phyloP scores from a whole-genome alignment of 2,329 filamentous ascomycete species.

The Beauveria sp. region DNA sequence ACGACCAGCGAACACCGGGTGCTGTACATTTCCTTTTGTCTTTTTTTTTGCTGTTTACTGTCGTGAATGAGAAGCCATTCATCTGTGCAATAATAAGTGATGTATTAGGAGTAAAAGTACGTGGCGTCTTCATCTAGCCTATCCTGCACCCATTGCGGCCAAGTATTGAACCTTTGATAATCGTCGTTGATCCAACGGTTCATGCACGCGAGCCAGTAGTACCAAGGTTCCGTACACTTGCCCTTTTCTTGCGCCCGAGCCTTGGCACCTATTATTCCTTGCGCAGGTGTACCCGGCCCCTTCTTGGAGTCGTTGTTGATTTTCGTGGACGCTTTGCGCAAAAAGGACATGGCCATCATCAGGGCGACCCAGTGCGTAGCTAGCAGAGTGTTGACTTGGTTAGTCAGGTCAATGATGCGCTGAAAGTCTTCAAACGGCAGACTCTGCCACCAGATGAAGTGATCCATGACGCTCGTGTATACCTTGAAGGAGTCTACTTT shows the following conservation, averaged over 20 bases:
- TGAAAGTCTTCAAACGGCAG: background rate
- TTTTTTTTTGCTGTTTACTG: background rate
- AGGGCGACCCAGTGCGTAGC: background rate
- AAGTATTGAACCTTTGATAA: background rate
- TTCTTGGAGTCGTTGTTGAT: slow-evolving; percentile 1
- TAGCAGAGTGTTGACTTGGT: background rate
- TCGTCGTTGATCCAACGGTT: background rate
- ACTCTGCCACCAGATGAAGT: background rate
- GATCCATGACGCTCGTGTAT: background rate
- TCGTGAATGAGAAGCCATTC: too few relatives aligned
- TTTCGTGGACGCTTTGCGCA: background rate
- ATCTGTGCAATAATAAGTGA: background rate
- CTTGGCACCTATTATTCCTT: background rate
- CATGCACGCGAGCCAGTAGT: slow-evolving; percentile 5
- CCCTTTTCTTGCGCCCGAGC: background rate
- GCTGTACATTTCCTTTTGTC: background rate
- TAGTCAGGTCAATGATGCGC: background rate
- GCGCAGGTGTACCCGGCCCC: too few relatives aligned
- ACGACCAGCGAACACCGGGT: background rate
- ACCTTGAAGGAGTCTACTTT: background rate
- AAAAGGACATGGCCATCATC: slow-evolving; percentile 5
- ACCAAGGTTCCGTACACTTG: background rate
- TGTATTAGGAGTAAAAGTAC: background rate
- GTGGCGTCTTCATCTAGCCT: background rate
- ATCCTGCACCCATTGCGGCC: slow-evolving; percentile 6